Conservation (phyloP, 1,284 basidiomycete species). For the Entoloma clypeatum region DNA sequence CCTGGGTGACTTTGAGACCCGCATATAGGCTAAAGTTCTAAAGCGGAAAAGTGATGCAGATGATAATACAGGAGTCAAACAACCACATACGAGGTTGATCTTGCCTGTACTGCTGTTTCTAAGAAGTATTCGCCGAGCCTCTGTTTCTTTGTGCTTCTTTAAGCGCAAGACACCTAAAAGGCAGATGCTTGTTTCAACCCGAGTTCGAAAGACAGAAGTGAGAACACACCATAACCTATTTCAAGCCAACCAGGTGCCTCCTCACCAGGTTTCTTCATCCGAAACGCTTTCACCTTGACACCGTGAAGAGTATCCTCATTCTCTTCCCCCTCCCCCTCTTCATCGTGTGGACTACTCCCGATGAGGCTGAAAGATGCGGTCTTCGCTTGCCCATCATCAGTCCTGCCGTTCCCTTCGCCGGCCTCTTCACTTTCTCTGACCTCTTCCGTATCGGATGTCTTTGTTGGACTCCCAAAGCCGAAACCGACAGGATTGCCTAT, state of each 20-base stretch:
- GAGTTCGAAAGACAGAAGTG: conserved; percentile 1
- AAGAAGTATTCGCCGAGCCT: conserved; percentile 54
- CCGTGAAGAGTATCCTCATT: conserved; percentile 69
- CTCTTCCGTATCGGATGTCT: conserved; percentile 25
- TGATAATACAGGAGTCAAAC: conserved; percentile 1
- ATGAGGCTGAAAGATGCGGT: conserved; percentile 22
- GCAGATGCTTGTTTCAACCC: conserved; percentile 7
- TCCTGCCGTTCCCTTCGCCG: conserved; percentile 15
- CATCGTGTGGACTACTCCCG: conserved; percentile 48
- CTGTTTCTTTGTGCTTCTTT: conserved; percentile 65
- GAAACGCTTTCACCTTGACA: conserved; percentile 61
- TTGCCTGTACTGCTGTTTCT: conserved; percentile 71
- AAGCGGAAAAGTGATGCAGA: conserved; percentile 9
- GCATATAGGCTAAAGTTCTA: conserved; percentile 69
- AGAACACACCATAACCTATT: conserved; percentile 52
- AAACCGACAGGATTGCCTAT: conserved; percentile 60
- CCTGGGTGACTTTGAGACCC: conserved; percentile 46
- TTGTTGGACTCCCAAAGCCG: conserved; percentile 44
- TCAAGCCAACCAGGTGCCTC: conserved; percentile 55
- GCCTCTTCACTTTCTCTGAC: conserved; percentile 15
- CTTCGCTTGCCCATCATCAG: conserved; percentile 6
- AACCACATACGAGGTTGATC: conserved; percentile 58
- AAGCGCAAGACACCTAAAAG: conserved; percentile 57
- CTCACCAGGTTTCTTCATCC: conserved; percentile 53
- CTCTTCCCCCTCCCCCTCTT: conserved; percentile 79